Conservation (phyloP, 306 rosid genomes). For the Malus sylvestris region DNA sequence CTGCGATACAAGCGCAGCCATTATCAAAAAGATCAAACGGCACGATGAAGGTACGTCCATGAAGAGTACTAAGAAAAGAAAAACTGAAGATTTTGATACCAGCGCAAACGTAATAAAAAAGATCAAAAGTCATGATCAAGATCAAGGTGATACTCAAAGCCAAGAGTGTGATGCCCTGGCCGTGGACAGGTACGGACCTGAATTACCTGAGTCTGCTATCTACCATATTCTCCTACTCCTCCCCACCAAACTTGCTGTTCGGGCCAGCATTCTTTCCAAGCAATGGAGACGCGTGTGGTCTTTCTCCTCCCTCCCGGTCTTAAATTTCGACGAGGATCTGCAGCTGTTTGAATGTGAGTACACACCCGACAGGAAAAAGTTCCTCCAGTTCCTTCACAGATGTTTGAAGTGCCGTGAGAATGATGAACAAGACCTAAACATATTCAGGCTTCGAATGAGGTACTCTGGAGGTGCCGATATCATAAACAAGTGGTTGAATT, state of each 20-base stretch:
- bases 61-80: not conserved
- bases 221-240: not conserved
- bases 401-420: not conserved
- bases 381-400: not conserved
- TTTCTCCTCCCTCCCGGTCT: not conserved
- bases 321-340: not conserved
- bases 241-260: not conserved
- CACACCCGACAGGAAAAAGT: not conserved
- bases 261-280: not conserved
- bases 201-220: not conserved
- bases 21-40: not conserved
- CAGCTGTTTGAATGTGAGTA: not conserved
- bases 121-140: not conserved
- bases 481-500: not conserved
- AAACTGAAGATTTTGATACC: not conserved
- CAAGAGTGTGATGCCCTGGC: not conserved
- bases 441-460: not conserved
- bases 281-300: slow-evolving; percentile 1
- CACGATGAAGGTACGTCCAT: not conserved
- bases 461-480: not conserved
- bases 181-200: not conserved
- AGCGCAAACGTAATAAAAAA: not conserved
- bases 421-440: not conserved
- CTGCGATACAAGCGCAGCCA: not conserved
- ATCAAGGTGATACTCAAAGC: not conserved